These are phyloP conservation scores for Dentipellis fragilis DNA, from an alignment of 768 basidiomycete species.

Conservation along the genomic window DNA sequence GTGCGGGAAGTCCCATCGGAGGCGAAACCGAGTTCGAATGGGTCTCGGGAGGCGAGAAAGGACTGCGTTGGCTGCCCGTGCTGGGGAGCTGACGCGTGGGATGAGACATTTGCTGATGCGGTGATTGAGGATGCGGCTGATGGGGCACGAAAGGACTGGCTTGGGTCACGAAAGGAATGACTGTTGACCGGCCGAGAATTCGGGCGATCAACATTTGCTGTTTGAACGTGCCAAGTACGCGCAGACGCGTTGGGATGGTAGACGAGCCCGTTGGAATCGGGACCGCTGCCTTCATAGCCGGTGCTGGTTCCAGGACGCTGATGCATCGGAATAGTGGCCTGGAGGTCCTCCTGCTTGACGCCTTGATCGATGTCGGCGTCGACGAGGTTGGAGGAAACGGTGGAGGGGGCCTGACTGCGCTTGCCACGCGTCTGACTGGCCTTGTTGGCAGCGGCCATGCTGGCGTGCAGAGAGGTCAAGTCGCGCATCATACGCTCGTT, in stretches of 20 bases:
- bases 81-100: slow-evolving; percentile 19
- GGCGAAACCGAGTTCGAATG: slow-evolving; percentile 37
- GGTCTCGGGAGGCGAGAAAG: slow-evolving; percentile 51
- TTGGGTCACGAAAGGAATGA: slow-evolving; percentile 71
- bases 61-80: slow-evolving; percentile 38
- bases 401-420: slow-evolving; percentile 21
- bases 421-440: slow-evolving; percentile 28
- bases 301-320: slow-evolving; percentile 63
- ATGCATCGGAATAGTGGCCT: slow-evolving; percentile 18
- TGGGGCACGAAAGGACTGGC: slow-evolving; percentile 75
- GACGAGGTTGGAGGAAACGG: slow-evolving; percentile 12
- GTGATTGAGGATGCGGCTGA: slow-evolving; percentile 31
- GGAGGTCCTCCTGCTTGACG: slow-evolving; percentile 35
- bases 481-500: slow-evolving; percentile 92
- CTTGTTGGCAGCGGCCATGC: slow-evolving; percentile 54
- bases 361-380: slow-evolving; percentile 13
- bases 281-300: slow-evolving; percentile 47
- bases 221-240: slow-evolving; percentile 29
- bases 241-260: slow-evolving; percentile 18
- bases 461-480: slow-evolving; percentile 72
- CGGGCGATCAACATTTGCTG: slow-evolving; percentile 26
- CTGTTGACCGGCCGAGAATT: slow-evolving; percentile 28
- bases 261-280: slow-evolving; percentile 18
- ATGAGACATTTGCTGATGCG: slow-evolving; percentile 17
- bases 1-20: slow-evolving; percentile 19